Evolutionary conservation across 768 basidiomycete species (phyloP).

Genomic region (Naganishia antarctica): DNA sequence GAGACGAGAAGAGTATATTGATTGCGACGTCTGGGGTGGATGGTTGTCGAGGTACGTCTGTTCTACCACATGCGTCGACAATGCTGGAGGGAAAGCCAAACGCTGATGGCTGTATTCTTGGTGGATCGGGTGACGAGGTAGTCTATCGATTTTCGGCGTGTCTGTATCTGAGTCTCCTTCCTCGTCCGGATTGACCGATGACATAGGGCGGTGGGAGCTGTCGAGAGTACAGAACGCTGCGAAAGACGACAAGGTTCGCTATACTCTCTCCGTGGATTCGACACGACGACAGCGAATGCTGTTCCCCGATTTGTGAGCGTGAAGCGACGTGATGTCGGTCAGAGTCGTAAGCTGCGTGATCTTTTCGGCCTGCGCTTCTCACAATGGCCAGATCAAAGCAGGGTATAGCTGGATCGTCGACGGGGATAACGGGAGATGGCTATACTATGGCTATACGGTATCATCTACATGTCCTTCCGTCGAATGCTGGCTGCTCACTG

Average conservation of each 20-base stretch:
- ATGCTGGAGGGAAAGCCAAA: background rate
- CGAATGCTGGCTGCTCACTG: conserved; percentile 3
- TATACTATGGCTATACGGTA: background rate
- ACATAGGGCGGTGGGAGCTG: conserved; percentile 3
- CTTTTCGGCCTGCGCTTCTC: background rate
- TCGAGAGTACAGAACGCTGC: too few relatives aligned
- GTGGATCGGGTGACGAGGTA: background rate
- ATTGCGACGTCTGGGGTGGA: background rate
- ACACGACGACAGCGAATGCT: too few relatives aligned
- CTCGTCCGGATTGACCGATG: conserved; percentile 20
- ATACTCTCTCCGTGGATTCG: too few relatives aligned
- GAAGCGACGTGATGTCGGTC: too few relatives aligned
- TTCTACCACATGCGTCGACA: background rate
- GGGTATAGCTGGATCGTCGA: background rate
- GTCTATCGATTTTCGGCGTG: conserved; percentile 3
- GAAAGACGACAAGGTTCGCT: too few relatives aligned
- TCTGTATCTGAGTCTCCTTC: conserved; percentile 13
- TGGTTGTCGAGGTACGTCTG: background rate
- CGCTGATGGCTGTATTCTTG: too few relatives aligned
- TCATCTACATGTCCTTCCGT: background rate
- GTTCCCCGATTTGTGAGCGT: too few relatives aligned
- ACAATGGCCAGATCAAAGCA: conserved; percentile 3
- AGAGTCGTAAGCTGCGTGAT: background rate
- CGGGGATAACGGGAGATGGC: background rate
- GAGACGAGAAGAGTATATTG: background rate